Evolutionary conservation across 2,329 filamentous ascomycete species (phyloP).

Genomic region (Sporothrix sp.): DNA sequence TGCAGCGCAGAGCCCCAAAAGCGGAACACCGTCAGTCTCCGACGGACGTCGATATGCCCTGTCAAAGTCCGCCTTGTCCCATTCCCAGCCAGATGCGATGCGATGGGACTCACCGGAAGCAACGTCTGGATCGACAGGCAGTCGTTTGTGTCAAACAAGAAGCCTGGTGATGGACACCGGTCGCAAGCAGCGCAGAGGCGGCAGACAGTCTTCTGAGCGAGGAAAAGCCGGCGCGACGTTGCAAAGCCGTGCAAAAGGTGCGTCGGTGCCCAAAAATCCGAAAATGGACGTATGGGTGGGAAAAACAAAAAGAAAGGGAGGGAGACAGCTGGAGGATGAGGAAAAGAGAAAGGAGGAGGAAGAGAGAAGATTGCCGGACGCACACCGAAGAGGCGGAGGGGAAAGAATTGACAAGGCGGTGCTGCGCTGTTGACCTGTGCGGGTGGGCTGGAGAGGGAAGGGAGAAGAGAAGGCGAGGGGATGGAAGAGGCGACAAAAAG

Average conservation of each 20-base stretch:
- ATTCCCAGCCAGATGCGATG: too few species aligned
- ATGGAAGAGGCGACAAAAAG: constrained; percentile 10
- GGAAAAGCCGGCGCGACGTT: neutral
- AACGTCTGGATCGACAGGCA: too few species aligned
- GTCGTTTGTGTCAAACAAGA: too few species aligned
- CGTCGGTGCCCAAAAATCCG: constrained; percentile 9
- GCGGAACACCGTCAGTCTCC: too few species aligned
- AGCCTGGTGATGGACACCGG: neutral
- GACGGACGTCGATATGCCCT: too few species aligned
- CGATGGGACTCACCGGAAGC: too few species aligned
- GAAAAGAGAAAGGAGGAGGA: constrained; percentile 17
- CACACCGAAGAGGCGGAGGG: constrained; percentile 26
- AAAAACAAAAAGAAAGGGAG: constrained; percentile 4
- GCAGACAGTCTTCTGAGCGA: too few species aligned
- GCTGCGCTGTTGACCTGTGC: constrained; percentile 25
- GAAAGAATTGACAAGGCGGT: constrained; percentile 34
- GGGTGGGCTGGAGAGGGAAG: constrained; percentile 19
- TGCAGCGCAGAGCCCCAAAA: too few species aligned
- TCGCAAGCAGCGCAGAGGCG: too few species aligned
- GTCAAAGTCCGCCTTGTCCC: too few species aligned
- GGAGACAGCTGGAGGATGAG: constrained; percentile 3
- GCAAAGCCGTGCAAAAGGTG: neutral
- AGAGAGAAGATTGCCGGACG: constrained; percentile 27
- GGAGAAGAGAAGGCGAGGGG: constrained; percentile 4
- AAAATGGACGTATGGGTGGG: constrained; percentile 1